A percentile compares a stretch with the other conserved stretches of the same genome.
phyloP scores from a whole-genome alignment of 1,139 yeast species.

The Kodamaea sp. region DNA sequence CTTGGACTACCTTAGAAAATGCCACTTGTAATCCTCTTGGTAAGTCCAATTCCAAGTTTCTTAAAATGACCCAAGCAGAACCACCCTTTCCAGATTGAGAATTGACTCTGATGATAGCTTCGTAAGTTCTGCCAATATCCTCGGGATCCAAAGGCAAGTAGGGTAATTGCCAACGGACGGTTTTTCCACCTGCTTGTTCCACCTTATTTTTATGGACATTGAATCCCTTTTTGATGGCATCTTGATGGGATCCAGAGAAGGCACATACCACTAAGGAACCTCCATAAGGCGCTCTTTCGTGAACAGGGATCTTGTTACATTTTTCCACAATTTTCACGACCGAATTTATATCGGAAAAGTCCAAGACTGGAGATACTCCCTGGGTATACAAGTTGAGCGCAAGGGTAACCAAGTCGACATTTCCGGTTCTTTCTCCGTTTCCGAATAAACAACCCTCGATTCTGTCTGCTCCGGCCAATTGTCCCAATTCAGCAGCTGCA shows the following conservation, averaged over 20 bases:
- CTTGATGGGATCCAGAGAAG: slow-evolving; percentile 96
- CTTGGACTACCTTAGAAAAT: slow-evolving; percentile 82
- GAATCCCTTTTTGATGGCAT: slow-evolving; percentile 97
- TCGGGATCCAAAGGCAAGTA: slow-evolving; percentile 95
- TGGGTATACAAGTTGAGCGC: slow-evolving; percentile 94
- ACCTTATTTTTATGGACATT: slow-evolving; percentile 49
- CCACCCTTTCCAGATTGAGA: slow-evolving; percentile 99
- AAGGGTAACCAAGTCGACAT: slow-evolving; percentile 90
- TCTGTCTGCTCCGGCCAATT: slow-evolving; percentile 95
- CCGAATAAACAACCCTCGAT: slow-evolving; percentile 98
- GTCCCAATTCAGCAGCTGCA: slow-evolving; percentile 94
- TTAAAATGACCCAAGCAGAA: slow-evolving; percentile 94
- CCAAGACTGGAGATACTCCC: slow-evolving; percentile 84
- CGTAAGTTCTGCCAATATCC: slow-evolving; percentile 95
- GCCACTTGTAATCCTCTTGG: slow-evolving; percentile 92
- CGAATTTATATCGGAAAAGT: slow-evolving; percentile 79
- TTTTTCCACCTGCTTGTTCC: slow-evolving; percentile 31
- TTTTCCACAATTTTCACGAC: slow-evolving; percentile 87
- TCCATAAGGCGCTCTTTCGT: slow-evolving; percentile 93
- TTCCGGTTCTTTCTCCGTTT: slow-evolving; percentile 98
- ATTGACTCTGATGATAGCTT: slow-evolving; percentile 96
- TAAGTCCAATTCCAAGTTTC: slow-evolving; percentile 84
- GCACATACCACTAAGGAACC: slow-evolving; percentile 97
- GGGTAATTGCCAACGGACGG: slow-evolving; percentile 76
- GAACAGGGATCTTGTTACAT: slow-evolving; percentile 93